Evolutionary conservation across 1,139 yeast genomes (phyloP), one percentile per base, ranked within the genome.

Genomic region (Kodamaea ohmeri): DNA sequence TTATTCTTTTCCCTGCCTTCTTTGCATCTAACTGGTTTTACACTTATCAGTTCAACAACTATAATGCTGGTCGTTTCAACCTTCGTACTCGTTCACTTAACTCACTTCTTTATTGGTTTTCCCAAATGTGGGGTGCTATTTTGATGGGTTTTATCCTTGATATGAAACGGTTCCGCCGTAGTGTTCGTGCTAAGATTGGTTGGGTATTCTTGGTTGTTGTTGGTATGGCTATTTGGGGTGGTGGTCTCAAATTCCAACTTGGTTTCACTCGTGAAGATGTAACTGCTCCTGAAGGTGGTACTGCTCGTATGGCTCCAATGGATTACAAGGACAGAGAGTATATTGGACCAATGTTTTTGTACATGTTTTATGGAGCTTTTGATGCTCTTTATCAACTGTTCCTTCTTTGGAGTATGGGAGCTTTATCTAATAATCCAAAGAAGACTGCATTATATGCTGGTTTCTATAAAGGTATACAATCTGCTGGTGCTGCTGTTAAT

Each of bases 21-120:
- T 74, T 76, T 50, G 70, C 80, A 15, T 75, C 83, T 29, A 79
- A 79, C 63, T 78, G 80, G 80, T 79, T 78, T 61, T 76, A 76
- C 63, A 75, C 83, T 32, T 78, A 78, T 57, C 83, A 79, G 56
- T 78, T 76, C 49, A 77, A 77, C 52, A 76, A 74, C 44, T 67
- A 73, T 54, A 78, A 78, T 53, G 76, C 73, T 27, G 76, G 76
- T 16, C 65, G 74, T 43, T 79, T 79, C 60, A 76, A 72, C 52
- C 59, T 78, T 40, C 68, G 83, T 55, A 75, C 84, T 20, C 69
- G 84, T 52, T 73, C 84, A 3, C 67, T 78, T 51, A 78, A 78
- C 61, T 73, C 78, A 16, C 63, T 78, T 40, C 69, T 78, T 40
- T 79, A 78, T 60, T 79, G 83, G 83, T 55, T 73, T 38, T 61